These are phyloP conservation scores for Hyaloscypha variabilis DNA, from an alignment of 495 filamentous ascomycete species.

Conservation along the genomic window DNA sequence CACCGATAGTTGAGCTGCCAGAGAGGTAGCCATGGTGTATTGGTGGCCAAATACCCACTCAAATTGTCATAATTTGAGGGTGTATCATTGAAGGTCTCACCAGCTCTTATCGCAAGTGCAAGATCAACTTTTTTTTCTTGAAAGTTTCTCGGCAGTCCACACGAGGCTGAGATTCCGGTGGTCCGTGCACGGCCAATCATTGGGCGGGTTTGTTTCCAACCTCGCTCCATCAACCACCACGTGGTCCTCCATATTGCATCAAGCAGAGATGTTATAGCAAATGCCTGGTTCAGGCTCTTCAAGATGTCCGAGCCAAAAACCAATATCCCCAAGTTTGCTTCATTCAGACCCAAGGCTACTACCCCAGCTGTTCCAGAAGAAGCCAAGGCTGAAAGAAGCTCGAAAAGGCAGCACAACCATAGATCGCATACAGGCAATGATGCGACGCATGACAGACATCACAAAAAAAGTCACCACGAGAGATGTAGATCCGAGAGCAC, in stretches of 20 bases:
- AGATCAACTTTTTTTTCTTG: slow-evolving; percentile 4
- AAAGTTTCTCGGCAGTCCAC: not conserved
- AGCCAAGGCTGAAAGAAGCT: not conserved
- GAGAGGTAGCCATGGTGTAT: slow-evolving; percentile 71
- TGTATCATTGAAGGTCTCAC: not conserved
- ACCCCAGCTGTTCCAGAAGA: slow-evolving; percentile 26
- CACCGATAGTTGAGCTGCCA: slow-evolving; percentile 78
- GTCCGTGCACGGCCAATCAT: not conserved
- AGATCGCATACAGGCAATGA: slow-evolving; percentile 7
- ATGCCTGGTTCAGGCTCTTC: slow-evolving; percentile 6
- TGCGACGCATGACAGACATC: slow-evolving; percentile 17
- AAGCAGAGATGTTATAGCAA: slow-evolving; percentile 13
- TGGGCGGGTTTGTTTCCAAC: not conserved
- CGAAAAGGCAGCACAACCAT: not conserved
- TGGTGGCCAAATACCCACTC: not conserved
- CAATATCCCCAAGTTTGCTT: slow-evolving; percentile 65
- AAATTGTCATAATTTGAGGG: slow-evolving; percentile 14
- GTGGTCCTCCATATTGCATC: no score
- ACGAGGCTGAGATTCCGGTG: not conserved
- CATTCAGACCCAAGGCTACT: slow-evolving; percentile 60
- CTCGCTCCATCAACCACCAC: not conserved
- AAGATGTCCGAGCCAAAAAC: slow-evolving; percentile 29
- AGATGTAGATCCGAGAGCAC: slow-evolving; percentile 20
- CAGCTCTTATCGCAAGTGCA: slow-evolving; percentile 12
- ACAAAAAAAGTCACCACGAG: slow-evolving; percentile 10